Conservation (phyloP, 139 green algal species). For the Tetraselmis chui region DNA sequence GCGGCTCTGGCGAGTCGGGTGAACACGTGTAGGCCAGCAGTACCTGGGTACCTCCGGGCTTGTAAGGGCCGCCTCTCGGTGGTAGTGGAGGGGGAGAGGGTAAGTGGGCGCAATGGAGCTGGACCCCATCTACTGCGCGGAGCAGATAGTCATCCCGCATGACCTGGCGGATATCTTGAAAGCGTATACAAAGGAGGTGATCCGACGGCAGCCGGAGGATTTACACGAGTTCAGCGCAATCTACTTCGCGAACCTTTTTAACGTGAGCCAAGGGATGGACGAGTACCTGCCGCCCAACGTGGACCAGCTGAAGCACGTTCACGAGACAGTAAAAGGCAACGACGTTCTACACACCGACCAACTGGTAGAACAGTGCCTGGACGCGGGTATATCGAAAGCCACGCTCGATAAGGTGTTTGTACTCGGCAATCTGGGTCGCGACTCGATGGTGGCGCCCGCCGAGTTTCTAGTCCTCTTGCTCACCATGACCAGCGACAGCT, state of each 20-base stretch:
- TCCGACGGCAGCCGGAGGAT: constrained; percentile 54
- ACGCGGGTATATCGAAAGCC: constrained; percentile 16
- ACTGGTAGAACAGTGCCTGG: constrained; percentile 2
- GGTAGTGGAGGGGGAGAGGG: too few relatives aligned
- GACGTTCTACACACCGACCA: constrained; percentile 9
- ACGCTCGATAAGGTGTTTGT: constrained; percentile 29
- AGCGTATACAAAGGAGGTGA: constrained; percentile 75
- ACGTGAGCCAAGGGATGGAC: constrained; percentile 11
- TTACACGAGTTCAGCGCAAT: constrained; percentile 61
- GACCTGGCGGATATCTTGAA: constrained; percentile 70
- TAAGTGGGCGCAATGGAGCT: constrained; percentile 1
- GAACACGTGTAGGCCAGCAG: too few relatives aligned
- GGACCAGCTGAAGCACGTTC: constrained; percentile 26
- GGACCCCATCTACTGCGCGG: constrained; percentile 22
- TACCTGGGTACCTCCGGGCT: too few relatives aligned
- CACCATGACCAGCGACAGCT: constrained; percentile 27
- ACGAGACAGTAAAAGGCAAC: constrained; percentile 7
- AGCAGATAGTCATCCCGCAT: constrained; percentile 65
- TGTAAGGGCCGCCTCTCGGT: too few relatives aligned
- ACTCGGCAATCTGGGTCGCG: constrained; percentile 20
- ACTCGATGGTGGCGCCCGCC: constrained; percentile 14
- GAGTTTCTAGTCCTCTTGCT: constrained; percentile 40
- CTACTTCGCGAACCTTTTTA: constrained; percentile 61
- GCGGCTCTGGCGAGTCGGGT: too few relatives aligned
- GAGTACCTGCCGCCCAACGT: constrained; percentile 29